Percentiles rank a stretch among this genome's conserved stretches.
Conservation (phyloP, 768 basidiomycete genomes). For the Polyporus arcularius region DNA sequence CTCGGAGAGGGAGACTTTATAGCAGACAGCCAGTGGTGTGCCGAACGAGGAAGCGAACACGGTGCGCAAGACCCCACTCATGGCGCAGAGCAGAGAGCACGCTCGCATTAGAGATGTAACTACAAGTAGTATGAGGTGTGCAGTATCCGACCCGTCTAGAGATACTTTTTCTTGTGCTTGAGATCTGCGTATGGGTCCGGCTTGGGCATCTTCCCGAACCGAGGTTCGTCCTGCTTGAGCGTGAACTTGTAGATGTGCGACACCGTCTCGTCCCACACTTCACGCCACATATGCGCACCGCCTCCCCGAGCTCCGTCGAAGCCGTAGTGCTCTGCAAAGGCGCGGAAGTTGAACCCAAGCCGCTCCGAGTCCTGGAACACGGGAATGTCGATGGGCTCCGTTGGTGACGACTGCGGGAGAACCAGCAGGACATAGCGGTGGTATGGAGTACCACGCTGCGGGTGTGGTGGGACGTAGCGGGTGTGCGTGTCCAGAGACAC, state of each 20-base stretch:
- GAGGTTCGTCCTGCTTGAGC: constrained; percentile 56
- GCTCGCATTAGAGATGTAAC: constrained; percentile 12
- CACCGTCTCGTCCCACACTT: constrained; percentile 70
- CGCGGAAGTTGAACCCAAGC: constrained; percentile 64
- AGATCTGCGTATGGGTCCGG: constrained; percentile 55
- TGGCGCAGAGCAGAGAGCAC: background rate
- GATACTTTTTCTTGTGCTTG: constrained; percentile 50
- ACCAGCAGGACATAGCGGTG: constrained; percentile 87
- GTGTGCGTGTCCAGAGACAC: constrained; percentile 56
- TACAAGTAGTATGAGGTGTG: constrained; percentile 8
- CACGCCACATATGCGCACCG: constrained; percentile 84
- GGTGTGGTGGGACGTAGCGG: constrained; percentile 87
- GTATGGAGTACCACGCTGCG: constrained; percentile 83
- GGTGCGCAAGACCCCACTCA: too few species aligned
- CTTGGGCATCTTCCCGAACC: constrained; percentile 55
- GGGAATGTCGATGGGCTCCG: constrained; percentile 30
- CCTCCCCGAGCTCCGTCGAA: constrained; percentile 59
- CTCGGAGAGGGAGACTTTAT: too few species aligned
- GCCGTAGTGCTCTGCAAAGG: constrained; percentile 57
- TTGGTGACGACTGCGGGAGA: constrained; percentile 61
- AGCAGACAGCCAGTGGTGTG: too few species aligned
- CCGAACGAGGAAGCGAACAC: too few species aligned
- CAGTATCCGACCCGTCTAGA: constrained; percentile 19
- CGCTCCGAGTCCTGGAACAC: constrained; percentile 38
- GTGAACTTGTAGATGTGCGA: constrained; percentile 64